Base-by-base conservation (phyloP, 352 stramenopile species). In the Globisporangium ultimum region DNA sequence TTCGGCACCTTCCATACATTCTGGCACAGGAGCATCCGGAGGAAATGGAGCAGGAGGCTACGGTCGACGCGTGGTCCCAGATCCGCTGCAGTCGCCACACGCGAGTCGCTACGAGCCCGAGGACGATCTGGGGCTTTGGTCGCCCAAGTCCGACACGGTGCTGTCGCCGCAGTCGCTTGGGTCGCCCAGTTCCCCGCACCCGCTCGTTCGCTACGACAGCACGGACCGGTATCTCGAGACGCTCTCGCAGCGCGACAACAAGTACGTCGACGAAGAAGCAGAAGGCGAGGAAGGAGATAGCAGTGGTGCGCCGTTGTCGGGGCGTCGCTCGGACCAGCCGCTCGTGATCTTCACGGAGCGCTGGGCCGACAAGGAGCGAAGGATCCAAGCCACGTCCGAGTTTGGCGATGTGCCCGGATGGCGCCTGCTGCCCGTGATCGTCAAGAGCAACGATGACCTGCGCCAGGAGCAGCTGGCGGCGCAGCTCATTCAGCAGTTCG, bases 371-470 rank as follows among this genome's bases (percentile, higher is more conserved):
- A 98, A 98, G 58, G 91, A 97, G 63, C 84, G 76, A n/a, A 85
- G 96, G 9, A 79, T 98, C 43, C 84, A 93, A 48, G 75, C 74
- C 14, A 88, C 74, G 15, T 98, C 90, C 53, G 76, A 82, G n/a
- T 91, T 92, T 67, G 92, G 90, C 36, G 67, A 81, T 0, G 71
- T 84, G 21, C 78, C 89, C 7, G 88, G 87, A 20, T 98, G 91
- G 90, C 82, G 96, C 32, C 73, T 98, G 40, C 67, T 94, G 20
- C 87, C 89, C 40, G 91, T 98, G 57, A 99, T 99, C 71, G 88
- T 99, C 17, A 99, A 99, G 75, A 98, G 90, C 45, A 98, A 99
- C 61, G 97, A 99, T 67, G 97, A 99, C 67, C 68, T 99, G 24
- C 79, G 97, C 17, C 97, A 99, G 70, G 97, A 99, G 72, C 92